Conservation (phyloP, 768 basidiomycete species). For the Boletus sp. region DNA sequence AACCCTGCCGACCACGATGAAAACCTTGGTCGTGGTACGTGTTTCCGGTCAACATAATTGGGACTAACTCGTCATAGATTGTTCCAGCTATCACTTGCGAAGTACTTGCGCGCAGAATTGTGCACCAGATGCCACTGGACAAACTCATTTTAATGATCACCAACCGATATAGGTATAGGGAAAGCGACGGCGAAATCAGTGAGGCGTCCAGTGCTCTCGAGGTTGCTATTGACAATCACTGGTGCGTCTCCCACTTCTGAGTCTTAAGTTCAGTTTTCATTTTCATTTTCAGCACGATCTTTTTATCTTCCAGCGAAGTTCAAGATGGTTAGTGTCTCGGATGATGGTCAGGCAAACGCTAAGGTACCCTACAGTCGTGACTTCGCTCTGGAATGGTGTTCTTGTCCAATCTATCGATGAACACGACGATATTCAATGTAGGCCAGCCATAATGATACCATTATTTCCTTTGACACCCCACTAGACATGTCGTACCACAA, state of each 20-base stretch:
- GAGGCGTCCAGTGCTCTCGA: constrained; percentile 79
- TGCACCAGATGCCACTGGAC: constrained; percentile 67
- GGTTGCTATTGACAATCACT: constrained; percentile 88
- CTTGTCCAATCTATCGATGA: constrained; percentile 77
- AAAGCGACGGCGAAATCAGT: constrained; percentile 74
- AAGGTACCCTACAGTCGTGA: constrained; percentile 55
- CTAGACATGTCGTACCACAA: constrained; percentile 70
- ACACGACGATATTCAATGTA: constrained; percentile 77
- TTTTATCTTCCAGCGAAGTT: constrained; percentile 81
- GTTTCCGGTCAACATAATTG: background rate
- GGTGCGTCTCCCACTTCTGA: constrained; percentile 43
- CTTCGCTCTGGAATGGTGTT: constrained; percentile 78
- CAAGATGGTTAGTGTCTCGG: constrained; percentile 59
- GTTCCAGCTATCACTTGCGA: constrained; percentile 75
- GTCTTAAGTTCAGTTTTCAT: constrained; percentile 1
- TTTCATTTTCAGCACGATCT: constrained; percentile 56
- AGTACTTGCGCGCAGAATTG: constrained; percentile 75
- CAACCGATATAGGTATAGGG: constrained; percentile 67
- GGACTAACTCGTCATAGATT: background rate
- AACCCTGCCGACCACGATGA: constrained; percentile 88
- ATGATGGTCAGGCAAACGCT: background rate
- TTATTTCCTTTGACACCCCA: constrained; percentile 7
- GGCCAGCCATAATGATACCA: constrained; percentile 14
- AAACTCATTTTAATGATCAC: constrained; percentile 71
- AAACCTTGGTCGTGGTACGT: constrained; percentile 72